These are phyloP conservation scores for Vicia faba DNA, from an alignment of 306 rosid genomes.

Conservation along the genomic window DNA sequence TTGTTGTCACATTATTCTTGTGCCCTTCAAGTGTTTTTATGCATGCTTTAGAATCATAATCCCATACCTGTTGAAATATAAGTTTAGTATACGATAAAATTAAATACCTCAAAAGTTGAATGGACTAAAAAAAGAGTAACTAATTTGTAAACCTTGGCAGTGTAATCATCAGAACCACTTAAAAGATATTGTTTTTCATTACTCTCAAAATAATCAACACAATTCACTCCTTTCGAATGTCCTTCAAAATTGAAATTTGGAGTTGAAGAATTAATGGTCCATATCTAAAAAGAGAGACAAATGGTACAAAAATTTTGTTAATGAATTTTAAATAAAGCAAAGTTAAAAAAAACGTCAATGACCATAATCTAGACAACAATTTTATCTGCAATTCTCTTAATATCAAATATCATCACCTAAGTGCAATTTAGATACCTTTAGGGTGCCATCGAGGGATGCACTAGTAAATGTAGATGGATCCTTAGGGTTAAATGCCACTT, in stretches of 20 bases:
- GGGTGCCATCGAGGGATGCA: slow-evolving; percentile 66
- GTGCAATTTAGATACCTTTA: slow-evolving; percentile 44
- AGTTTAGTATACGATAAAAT: background rate
- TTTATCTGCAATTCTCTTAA: too few species aligned
- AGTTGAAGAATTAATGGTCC: slow-evolving; percentile 56
- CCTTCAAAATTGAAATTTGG: slow-evolving; percentile 54
- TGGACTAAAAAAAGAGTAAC: slow-evolving; percentile 3
- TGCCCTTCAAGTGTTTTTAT: slow-evolving; percentile 60
- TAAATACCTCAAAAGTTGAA: slow-evolving; percentile 3
- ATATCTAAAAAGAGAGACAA: slow-evolving; percentile 42
- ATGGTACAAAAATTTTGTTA: slow-evolving; percentile 3
- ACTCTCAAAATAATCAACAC: slow-evolving; percentile 52
- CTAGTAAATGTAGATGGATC: slow-evolving; percentile 46
- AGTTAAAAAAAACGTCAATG: background rate
- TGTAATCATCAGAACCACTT: slow-evolving; percentile 73
- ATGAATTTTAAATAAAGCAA: background rate
- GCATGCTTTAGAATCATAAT: slow-evolving; percentile 42
- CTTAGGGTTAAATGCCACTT: slow-evolving; percentile 52
- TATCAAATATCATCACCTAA: too few species aligned
- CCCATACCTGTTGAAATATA: slow-evolving; percentile 52
- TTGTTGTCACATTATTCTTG: slow-evolving; percentile 52
- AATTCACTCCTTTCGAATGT: slow-evolving; percentile 64
- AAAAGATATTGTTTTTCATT: slow-evolving; percentile 46
- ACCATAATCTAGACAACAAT: background rate
- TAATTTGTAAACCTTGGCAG: slow-evolving; percentile 49